Percentiles rank a stretch among this genome's conserved stretches.
Evolutionary conservation across 1,139 yeast genomes (phyloP).

Genomic region (Yamadazyma conglobata): DNA sequence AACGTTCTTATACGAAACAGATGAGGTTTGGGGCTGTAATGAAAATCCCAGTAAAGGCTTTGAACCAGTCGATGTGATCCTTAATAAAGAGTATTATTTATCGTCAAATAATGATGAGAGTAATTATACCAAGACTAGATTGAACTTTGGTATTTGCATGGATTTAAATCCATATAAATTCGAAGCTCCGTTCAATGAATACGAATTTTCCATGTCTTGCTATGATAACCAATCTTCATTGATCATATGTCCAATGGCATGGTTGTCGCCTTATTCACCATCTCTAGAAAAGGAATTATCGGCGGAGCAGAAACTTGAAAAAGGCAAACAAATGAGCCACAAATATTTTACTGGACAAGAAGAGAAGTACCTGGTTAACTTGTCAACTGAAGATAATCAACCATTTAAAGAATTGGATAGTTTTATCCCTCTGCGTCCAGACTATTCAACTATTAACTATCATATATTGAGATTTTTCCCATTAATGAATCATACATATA

Average conservation of each 20-base stretch:
- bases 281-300: conserved; percentile 24
- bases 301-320: conserved; percentile 11
- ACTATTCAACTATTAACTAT: conserved; percentile 37
- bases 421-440: conserved; percentile 19
- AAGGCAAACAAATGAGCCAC: conserved; percentile 11
- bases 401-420: conserved; percentile 6
- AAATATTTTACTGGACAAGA: background rate
- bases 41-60: conserved; percentile 62
- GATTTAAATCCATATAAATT: conserved; percentile 87
- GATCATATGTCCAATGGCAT: conserved; percentile 80
- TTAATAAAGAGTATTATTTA: conserved; percentile 27
- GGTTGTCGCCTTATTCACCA: conserved; percentile 65
- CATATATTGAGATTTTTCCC: conserved; percentile 78
- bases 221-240: conserved; percentile 46
- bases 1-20: conserved; percentile 74
- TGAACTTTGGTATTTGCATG: conserved; percentile 90
- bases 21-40: conserved; percentile 74
- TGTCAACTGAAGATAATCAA: conserved; percentile 1
- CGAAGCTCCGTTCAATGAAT: conserved; percentile 69
- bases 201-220: conserved; percentile 66
- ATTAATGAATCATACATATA: conserved; percentile 44
- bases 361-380: conserved; percentile 1
- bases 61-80: conserved; percentile 34
- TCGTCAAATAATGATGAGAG: conserved; percentile 2
- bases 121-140: conserved; percentile 13